Base-by-base conservation (phyloP, 768 basidiomycete genomes). In the Suillus fuscotomentosus region DNA sequence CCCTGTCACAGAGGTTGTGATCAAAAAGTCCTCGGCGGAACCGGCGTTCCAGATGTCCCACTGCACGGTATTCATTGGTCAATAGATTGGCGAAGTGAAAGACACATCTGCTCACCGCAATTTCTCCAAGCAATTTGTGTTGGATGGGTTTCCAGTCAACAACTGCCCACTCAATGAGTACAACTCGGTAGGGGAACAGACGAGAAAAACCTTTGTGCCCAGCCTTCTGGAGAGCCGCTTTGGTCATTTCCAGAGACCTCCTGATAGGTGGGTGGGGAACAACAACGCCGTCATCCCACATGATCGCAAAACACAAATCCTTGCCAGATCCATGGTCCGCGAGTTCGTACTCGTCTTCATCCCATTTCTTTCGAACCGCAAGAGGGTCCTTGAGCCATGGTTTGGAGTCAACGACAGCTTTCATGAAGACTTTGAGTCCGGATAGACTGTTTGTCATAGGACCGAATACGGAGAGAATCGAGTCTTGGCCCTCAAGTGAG, bases 371-470 rank as follows among this genome's bases (percentile, higher is more conserved):
- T 34, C 82, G 81, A 13, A 84, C 72, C 2, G 79, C 81, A 63
- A 84, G 69, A 7, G 91, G 87, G 69, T 94, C 92, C 62, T 77
- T 81, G 3, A 81, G 68, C 92, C 92, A 93, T 4, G 91, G 88
- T 65, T 83, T 78, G 31, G 78, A 70, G 66, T 80, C 83, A 17
- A 89, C 69, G 27, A 95, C 83, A 1, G 85, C 82, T 71, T 88
- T 81, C 73, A 85, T 84, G 75, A 95, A 94, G 0, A 75, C 67
- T 70, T 86, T 88, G 62, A 95, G 73, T n/a, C 84, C 90, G 11
- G 72, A 77, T 55, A 93, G 66, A 41, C 84, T 84, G 50, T 76
- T 79, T 2, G 86, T 78, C 60, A 94, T 78, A 6, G 94, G 94
- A 0, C 94, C 94, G 13, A 94, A 79, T 36, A 93, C 89, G 3